Evolutionary conservation across 2,329 filamentous ascomycete species (phyloP).

Genomic region (Pseudogymnoascus sp.): DNA sequence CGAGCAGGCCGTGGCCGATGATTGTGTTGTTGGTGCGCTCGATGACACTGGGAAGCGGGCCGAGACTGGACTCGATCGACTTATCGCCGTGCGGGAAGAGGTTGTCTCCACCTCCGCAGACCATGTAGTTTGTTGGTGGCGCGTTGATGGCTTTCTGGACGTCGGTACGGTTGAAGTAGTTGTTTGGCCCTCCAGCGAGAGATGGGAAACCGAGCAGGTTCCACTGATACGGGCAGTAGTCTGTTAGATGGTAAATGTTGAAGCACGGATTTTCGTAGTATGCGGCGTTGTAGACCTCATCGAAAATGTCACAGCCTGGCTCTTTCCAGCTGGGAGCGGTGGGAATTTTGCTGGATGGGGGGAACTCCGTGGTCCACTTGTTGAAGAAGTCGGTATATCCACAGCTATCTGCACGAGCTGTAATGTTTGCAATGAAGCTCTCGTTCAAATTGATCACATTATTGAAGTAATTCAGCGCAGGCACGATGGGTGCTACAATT

Average conservation of each 20-base stretch:
- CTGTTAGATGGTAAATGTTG: constrained; percentile 55
- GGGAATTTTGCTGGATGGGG: constrained; percentile 48
- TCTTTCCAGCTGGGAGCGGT: constrained; percentile 14
- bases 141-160: constrained; percentile 56
- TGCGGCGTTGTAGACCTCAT: constrained; percentile 43
- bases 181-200: constrained; percentile 42
- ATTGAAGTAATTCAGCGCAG: constrained; percentile 44
- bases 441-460: constrained; percentile 47
- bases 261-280: constrained; percentile 56
- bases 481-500: constrained; percentile 32
- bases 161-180: constrained; percentile 57
- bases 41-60: constrained; percentile 51
- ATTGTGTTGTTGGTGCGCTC: constrained; percentile 54
- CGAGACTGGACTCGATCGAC: constrained; percentile 41
- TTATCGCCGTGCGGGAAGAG: constrained; percentile 41
- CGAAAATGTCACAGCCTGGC: constrained; percentile 21
- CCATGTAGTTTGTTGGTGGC: constrained; percentile 42
- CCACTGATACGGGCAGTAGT: constrained; percentile 32
- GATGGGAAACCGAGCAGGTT: constrained; percentile 35
- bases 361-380: constrained; percentile 46
- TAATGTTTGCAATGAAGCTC: constrained; percentile 40
- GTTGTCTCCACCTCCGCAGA: constrained; percentile 42
- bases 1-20: constrained; percentile 54
- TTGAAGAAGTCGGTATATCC: constrained; percentile 45
- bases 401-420: constrained; percentile 39